These are phyloP conservation scores for Fusarium brevicatenulatum DNA, from an alignment of 2,329 filamentous ascomycete species.

Conservation along the genomic window DNA sequence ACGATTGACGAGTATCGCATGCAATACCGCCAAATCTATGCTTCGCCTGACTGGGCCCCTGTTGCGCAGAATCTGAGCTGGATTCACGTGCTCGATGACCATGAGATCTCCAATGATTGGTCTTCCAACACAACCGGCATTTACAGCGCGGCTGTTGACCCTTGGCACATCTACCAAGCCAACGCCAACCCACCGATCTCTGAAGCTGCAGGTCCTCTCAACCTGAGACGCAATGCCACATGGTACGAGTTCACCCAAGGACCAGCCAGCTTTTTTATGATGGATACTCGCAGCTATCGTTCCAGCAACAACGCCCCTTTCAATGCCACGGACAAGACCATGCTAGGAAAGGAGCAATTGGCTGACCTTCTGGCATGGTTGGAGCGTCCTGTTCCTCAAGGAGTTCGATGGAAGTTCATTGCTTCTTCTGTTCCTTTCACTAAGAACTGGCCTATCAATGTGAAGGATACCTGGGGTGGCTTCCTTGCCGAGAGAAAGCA, in stretches of 20 bases:
- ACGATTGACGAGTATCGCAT: conserved; percentile 81
- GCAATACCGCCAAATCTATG: conserved; percentile 96
- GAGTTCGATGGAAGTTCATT: conserved; percentile 93
- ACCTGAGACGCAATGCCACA: conserved; percentile 66
- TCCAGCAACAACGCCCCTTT: conserved; percentile 71
- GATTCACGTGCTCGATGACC: conserved; percentile 97
- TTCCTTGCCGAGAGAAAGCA: conserved; percentile 82
- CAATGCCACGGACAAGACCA: conserved; percentile 77
- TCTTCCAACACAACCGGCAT: conserved; percentile 82
- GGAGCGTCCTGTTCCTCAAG: conserved; percentile 73
- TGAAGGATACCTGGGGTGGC: conserved; percentile 92
- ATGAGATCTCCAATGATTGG: conserved; percentile 97
- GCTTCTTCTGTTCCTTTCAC: conserved; percentile 94
- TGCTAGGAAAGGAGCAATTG: conserved; percentile 85
- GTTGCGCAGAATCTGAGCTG: conserved; percentile 86
- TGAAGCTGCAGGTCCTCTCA: conserved; percentile 57
- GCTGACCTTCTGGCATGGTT: conserved; percentile 83
- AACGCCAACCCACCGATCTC: conserved; percentile 82
- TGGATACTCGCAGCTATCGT: conserved; percentile 90
- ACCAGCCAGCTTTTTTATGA: conserved; percentile 91
- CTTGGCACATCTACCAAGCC: conserved; percentile 88
- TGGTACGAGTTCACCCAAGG: conserved; percentile 93
- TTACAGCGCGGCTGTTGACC: conserved; percentile 81
- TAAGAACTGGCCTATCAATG: conserved; percentile 94
- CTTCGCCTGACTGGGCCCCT: conserved; percentile 88